Percentiles rank a stretch among this genome's conserved stretches.
These are phyloP conservation scores for Tranzscheliella williamsii DNA, from an alignment of 1,284 basidiomycete species.

Conservation along the genomic window DNA sequence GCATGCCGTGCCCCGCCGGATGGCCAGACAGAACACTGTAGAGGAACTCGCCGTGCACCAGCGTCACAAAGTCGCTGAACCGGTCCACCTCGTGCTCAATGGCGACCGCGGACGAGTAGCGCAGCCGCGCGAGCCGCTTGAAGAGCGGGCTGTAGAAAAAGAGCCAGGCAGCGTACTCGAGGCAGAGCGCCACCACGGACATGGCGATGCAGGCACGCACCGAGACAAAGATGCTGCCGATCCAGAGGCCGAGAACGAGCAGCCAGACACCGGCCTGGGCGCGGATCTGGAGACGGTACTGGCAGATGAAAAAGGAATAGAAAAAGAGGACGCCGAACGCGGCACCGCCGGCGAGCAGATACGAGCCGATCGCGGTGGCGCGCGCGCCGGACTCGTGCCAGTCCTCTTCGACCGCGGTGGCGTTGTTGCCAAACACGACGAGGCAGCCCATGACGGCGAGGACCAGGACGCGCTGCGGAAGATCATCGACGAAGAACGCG, in stretches of 20 bases:
- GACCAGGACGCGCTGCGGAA: constrained; percentile 42
- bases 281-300: constrained; percentile 49
- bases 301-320: constrained; percentile 50
- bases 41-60: constrained; percentile 49
- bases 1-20: constrained; percentile 43
- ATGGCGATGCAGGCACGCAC: constrained; percentile 39
- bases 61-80: constrained; percentile 49
- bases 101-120: constrained; percentile 43
- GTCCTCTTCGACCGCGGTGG: constrained; percentile 22
- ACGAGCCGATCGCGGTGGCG: constrained; percentile 41
- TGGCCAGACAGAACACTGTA: constrained; percentile 30
- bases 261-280: constrained; percentile 25
- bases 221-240: constrained; percentile 44
- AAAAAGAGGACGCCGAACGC: constrained; percentile 24
- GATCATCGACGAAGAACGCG: constrained; percentile 49
- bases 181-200: constrained; percentile 28
- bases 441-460: constrained; percentile 49
- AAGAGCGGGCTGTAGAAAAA: constrained; percentile 45
- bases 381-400: constrained; percentile 27
- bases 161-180: constrained; percentile 42
- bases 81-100: constrained; percentile 56
- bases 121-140: constrained; percentile 37
- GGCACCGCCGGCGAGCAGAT: constrained; percentile 35
- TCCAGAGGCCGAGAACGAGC: constrained; percentile 31
- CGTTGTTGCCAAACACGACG: constrained; percentile 52